Conservation (phyloP, 2,329 filamentous ascomycete species). For the Tolypocladium inflatum region DNA sequence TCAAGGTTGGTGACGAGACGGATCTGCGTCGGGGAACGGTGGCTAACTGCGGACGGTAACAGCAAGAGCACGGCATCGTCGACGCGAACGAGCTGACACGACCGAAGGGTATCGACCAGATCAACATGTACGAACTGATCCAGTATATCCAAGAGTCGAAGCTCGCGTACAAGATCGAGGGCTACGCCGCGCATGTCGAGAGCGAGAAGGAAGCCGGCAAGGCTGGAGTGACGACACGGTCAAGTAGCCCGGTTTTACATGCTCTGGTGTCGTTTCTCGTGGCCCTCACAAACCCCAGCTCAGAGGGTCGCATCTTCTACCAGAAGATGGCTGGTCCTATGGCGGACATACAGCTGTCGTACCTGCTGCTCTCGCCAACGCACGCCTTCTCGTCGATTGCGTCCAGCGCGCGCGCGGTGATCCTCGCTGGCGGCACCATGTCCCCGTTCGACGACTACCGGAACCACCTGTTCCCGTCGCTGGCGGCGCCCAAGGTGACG, state of each 20-base stretch:
- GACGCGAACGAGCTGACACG: conserved; percentile 64
- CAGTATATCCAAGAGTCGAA: conserved; percentile 87
- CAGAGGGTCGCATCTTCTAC: conserved; percentile 58
- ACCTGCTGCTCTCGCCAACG: conserved; percentile 83
- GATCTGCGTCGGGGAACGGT: too few species aligned
- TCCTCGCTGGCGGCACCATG: conserved; percentile 94
- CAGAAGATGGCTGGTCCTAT: conserved; percentile 30
- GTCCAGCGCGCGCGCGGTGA: conserved; percentile 72
- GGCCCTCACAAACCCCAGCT: conserved; percentile 77
- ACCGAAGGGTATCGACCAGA: conserved; percentile 84
- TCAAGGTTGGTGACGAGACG: conserved; percentile 25
- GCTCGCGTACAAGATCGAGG: conserved; percentile 87
- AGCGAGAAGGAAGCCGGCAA: conserved; percentile 28
- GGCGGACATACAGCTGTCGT: conserved; percentile 57
- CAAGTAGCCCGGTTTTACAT: conserved; percentile 42
- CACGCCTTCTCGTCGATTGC: conserved; percentile 86
- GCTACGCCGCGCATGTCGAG: conserved; percentile 61
- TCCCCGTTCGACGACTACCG: conserved; percentile 90
- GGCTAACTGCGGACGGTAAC: not conserved
- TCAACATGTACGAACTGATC: conserved; percentile 85
- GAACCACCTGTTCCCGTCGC: conserved; percentile 72
- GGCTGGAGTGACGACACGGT: conserved; percentile 6
- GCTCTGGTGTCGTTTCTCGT: conserved; percentile 55
- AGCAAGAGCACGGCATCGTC: conserved; percentile 54
- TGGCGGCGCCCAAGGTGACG: conserved; percentile 53